Percentiles rank a stretch among this genome's conserved stretches.
phyloP scores from a whole-genome alignment of 371 early-diverging fungal genomes.

The Encephalitozoon romaleae region DNA sequence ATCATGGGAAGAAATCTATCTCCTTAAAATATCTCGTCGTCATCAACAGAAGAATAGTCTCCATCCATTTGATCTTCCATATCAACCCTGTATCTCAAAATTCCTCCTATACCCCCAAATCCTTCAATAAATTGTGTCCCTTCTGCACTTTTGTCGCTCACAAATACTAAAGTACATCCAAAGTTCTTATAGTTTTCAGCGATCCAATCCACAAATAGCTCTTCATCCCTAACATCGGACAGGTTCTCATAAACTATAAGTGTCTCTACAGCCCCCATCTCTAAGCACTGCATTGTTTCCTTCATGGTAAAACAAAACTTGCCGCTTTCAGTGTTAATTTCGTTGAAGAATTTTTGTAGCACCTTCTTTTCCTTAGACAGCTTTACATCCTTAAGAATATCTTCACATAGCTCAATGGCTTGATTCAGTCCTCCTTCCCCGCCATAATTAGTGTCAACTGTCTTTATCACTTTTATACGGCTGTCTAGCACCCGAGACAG shows the following conservation, averaged over 20 bases:
- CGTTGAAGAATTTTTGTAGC: slow-evolving; percentile 85
- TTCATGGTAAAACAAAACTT: slow-evolving; percentile 88
- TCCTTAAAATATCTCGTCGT: slow-evolving; percentile 27
- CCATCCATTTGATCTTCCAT: slow-evolving; percentile 40
- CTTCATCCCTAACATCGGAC: slow-evolving; percentile 69
- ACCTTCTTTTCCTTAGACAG: slow-evolving; percentile 95
- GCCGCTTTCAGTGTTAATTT: slow-evolving; percentile 86
- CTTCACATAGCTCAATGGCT: slow-evolving; percentile 87
- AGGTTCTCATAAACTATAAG: slow-evolving; percentile 91
- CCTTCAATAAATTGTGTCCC: slow-evolving; percentile 96
- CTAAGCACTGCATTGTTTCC: slow-evolving; percentile 88
- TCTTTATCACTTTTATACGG: slow-evolving; percentile 77
- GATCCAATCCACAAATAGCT: slow-evolving; percentile 87
- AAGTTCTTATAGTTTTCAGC: slow-evolving; percentile 91
- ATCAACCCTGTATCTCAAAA: slow-evolving; percentile 87
- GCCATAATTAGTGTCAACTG: slow-evolving; percentile 95
- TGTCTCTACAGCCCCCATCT: slow-evolving; percentile 86
- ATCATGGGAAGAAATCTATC: background rate
- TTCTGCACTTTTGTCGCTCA: slow-evolving; percentile 90
- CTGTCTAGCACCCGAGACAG: slow-evolving; percentile 79
- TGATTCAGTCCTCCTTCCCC: slow-evolving; percentile 98
- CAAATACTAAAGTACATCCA: slow-evolving; percentile 82
- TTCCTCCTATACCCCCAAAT: slow-evolving; percentile 97
- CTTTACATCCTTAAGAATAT: slow-evolving; percentile 85
- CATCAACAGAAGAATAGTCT: slow-evolving; percentile 22